Conservation (phyloP, 345 rosid species). For the Eucalyptus sp. region DNA sequence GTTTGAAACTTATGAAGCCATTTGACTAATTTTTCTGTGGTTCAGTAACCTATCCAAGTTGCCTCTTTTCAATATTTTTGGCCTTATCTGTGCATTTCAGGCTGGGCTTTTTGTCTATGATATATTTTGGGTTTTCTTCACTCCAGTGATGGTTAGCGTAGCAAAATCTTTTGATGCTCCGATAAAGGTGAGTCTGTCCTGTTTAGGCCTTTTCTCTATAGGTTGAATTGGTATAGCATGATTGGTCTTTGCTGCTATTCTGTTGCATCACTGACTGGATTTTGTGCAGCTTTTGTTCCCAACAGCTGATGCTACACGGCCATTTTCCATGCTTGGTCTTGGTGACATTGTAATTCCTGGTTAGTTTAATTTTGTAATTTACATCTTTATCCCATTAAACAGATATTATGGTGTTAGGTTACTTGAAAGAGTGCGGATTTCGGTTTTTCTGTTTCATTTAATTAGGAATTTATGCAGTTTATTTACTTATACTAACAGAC, state of each 20-base stretch:
- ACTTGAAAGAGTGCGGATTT: neutral
- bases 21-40: neutral
- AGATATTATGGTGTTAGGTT: neutral
- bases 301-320: slow-evolving; percentile 59
- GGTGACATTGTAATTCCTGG: slow-evolving; percentile 99
- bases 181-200: slow-evolving; percentile 63
- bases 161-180: slow-evolving; percentile 99
- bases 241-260: neutral
- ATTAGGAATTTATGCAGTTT: neutral
- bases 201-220: neutral
- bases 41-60: neutral
- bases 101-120: slow-evolving; percentile 95
- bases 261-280: neutral
- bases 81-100: slow-evolving; percentile 9
- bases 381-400: neutral
- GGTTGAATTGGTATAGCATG: neutral
- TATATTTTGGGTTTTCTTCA: slow-evolving; percentile 99
- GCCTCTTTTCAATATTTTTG: neutral
- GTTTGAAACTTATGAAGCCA: neutral
- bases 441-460: neutral
- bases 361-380: slow-evolving; percentile 6
- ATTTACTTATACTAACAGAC: neutral
- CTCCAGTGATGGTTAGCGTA: slow-evolving; percentile 98
- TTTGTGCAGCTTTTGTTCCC: slow-evolving; percentile 83
- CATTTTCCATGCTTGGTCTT: slow-evolving; percentile 99